Base-by-base conservation (phyloP, 2,329 filamentous ascomycete species). In the Parafenestella ontariensis region DNA sequence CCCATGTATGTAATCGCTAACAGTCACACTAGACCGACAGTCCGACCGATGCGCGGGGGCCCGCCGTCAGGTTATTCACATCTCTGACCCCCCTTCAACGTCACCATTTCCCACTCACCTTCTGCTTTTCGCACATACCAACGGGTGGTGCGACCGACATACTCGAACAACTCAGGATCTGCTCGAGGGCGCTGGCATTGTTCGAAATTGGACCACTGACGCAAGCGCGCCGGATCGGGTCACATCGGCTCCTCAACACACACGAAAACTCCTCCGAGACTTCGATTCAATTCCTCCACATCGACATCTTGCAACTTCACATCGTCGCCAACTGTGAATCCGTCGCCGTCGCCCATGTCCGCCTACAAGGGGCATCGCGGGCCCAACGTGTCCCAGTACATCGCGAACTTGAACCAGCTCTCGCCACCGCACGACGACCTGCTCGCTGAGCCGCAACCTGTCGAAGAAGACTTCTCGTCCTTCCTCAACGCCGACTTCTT, bases 311-410 rank as follows among this genome's bases (percentile, higher is more conserved):
- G 58, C 61, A 37, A 39, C 49, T 58, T 47, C 46, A 55, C 52
- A 33, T 40, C 52, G 49, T 50, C 47, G 44, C 49, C 59, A 24
- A 40, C 52, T 37, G 43, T 50, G 46, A 51, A 40, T 49, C 51
- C 48, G 54, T 42, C 23, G 29, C 48, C 49, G 54, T 58, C 49
- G 57, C 58, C 48, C 69, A 92, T 92, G 89, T 87, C 90, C 75
- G 84, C 82, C 74, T 92, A 87, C 83, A 87, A 84, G 77, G 89
- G 88, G 71, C 89, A 91, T 59, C 87, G 89, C 72, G 90, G 86
- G 67, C 89, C 91, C 71, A 96, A 96, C 76, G 90, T 96, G 78
- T 92, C 92, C 71, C 89, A 92, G 72, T 96, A 95, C 80, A 84
- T 97, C 63, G 89, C 91, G 69, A 89, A 93, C 65, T 83, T 97